Conservation (phyloP, 2,329 filamentous ascomycete genomes). For the Aspergillus sergii region DNA sequence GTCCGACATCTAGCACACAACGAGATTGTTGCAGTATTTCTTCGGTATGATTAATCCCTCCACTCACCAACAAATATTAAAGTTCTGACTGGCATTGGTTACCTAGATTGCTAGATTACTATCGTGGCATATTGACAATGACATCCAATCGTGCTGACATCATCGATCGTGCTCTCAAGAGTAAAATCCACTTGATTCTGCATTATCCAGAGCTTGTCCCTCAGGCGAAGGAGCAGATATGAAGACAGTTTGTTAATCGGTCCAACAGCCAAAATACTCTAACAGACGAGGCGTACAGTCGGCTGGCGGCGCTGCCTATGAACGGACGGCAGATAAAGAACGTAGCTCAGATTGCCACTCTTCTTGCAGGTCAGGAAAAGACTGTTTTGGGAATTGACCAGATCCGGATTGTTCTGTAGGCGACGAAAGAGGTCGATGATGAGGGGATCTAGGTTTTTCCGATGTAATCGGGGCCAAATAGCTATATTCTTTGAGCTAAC, state of each 20-base stretch:
- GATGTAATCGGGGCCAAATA: accelerated
- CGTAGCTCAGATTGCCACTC: slow-evolving; percentile 8
- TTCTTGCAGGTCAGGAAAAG: slow-evolving; percentile 2
- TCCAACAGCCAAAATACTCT: no score
- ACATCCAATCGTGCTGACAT: slow-evolving; percentile 52
- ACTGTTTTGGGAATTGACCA: not conserved
- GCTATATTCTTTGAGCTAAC: no score
- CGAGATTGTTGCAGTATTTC: not conserved
- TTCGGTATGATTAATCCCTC: slow-evolving; percentile 7
- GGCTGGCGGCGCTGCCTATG: slow-evolving; percentile 3
- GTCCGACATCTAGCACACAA: not conserved
- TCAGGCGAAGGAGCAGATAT: no score
- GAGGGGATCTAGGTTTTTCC: no score
- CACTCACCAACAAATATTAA: not conserved
- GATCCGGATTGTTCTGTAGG: not conserved
- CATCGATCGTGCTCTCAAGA: slow-evolving; percentile 53
- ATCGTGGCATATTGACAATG: slow-evolving; percentile 42
- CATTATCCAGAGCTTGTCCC: slow-evolving; percentile 41
- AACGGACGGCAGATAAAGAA: slow-evolving; percentile 20
- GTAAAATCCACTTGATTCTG: slow-evolving; percentile 53
- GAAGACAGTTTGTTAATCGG: no score
- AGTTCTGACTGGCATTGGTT: not conserved
- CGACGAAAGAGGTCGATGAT: no score
- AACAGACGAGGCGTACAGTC: not conserved
- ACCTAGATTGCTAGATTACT: not conserved